phyloP scores from a whole-genome alignment of 306 rosid genomes.

The Begonia peltatifolia region DNA sequence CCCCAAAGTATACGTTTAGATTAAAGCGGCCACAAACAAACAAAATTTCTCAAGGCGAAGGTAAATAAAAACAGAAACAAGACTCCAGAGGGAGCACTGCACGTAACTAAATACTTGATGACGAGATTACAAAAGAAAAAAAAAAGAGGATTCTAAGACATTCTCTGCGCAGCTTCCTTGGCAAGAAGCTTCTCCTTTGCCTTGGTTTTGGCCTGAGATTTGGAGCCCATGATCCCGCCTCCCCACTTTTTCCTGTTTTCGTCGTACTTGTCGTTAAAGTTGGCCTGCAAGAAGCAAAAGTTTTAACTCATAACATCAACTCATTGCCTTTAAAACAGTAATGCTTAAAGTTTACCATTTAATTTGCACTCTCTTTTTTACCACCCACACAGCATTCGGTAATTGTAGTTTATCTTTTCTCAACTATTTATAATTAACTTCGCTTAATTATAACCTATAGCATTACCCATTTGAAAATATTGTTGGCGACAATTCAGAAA shows the following conservation, averaged over 20 bases:
- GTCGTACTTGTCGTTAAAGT: slow-evolving; percentile 76
- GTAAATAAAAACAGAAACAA: neutral
- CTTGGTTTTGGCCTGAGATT: slow-evolving; percentile 68
- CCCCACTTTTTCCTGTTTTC: slow-evolving; percentile 80
- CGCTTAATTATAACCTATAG: neutral
- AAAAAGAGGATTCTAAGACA: slow-evolving; percentile 13
- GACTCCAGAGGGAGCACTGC: neutral
- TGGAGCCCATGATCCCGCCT: slow-evolving; percentile 84
- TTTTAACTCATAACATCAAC: neutral
- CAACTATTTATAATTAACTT: neutral
- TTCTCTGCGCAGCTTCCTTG: slow-evolving; percentile 73
- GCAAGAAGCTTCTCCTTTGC: slow-evolving; percentile 64
- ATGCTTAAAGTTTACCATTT: too few species aligned
- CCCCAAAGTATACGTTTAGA: neutral
- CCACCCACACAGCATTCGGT: too few species aligned
- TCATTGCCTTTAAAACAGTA: neutral
- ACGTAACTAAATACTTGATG: neutral
- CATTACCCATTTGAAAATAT: neutral
- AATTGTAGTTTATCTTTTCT: too few species aligned
- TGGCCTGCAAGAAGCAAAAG: slow-evolving; percentile 31
- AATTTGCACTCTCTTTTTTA: too few species aligned
- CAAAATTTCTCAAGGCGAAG: slow-evolving; percentile 4
- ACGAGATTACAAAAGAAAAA: neutral
- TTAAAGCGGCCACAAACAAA: neutral
- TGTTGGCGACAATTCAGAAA: neutral